phyloP scores from a whole-genome alignment of 805 yeast genomes.

The Yamadazyma kitorensis region DNA sequence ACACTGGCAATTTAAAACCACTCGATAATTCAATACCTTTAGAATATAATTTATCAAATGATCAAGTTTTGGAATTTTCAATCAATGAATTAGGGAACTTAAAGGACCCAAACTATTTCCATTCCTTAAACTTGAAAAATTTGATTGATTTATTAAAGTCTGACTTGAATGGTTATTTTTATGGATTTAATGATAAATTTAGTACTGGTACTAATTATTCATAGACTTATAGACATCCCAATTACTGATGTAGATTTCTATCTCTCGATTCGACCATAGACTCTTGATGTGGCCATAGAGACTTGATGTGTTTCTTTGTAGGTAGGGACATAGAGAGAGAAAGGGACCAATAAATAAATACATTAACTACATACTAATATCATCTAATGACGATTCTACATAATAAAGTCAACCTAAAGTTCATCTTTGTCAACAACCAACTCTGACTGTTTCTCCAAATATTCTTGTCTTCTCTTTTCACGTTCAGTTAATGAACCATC shows the following conservation, averaged over 20 bases:
- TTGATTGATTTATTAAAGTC: constrained; percentile 42
- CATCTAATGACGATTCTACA: too few species aligned
- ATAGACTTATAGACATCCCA: constrained; percentile 2
- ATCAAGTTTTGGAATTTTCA: constrained; percentile 40
- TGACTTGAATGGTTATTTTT: constrained; percentile 42
- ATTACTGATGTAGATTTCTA: not conserved
- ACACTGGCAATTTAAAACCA: constrained; percentile 16
- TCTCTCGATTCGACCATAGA: constrained; percentile 1
- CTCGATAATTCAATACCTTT: constrained; percentile 23
- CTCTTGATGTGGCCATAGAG: too few species aligned
- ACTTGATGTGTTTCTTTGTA: too few species aligned
- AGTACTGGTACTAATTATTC: not conserved
- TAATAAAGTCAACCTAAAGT: constrained; percentile 6
- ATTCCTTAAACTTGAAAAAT: constrained; percentile 47
- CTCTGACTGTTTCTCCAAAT: constrained; percentile 7
- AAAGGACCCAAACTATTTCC: constrained; percentile 48
- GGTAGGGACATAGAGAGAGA: too few species aligned
- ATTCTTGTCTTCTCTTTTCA: constrained; percentile 17
- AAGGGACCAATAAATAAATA: too few species aligned
- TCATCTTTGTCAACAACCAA: constrained; percentile 12
- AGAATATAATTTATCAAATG: constrained; percentile 39
- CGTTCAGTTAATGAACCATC: constrained; percentile 32
- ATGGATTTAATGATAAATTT: constrained; percentile 30
- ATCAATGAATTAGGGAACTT: constrained; percentile 43
- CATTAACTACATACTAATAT: too few species aligned